Evolutionary conservation across 768 basidiomycete genomes (phyloP), one percentile per base, ranked within the genome.

Genomic region (Psilocybe sp.): DNA sequence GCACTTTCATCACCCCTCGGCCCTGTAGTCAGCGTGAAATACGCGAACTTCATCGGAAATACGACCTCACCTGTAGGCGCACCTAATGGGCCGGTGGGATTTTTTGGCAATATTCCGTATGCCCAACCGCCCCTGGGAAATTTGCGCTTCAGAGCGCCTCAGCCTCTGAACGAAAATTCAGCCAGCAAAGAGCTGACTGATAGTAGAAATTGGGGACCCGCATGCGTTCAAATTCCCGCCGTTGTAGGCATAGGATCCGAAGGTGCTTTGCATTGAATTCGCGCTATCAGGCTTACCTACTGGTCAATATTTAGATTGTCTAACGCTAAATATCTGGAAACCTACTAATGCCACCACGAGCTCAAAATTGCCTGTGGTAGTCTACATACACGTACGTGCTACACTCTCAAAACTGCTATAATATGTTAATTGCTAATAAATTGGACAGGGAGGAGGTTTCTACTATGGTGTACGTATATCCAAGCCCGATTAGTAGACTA

Each of bases 281-380:
- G 1, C 15, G 8, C 32, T 23, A 18, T 15, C 23, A 6, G 19
- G 4, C 13, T 33, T 41, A 15, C 35, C 3, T 7, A 39, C 15
- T 36, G 11, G 2, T 20, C 34, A 74, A 11, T 20, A 5, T 47
- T 15, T 80, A 61, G 81, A 83, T 52, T 84, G 80, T 57, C 64
- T 84, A 44, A 80, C 79, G 18, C 61, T 83, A 43, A 82, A 83
- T 58, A 63, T 85, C 4, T 79, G 79, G 52, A 68, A 78, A 19
- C 81, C 82, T 0, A 68, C 73, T 1, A 70, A 71, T 16, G 53
- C 63, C 11, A 46, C 41, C 6, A 9, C 50, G 5, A 49, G 50
- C 28, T 56, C 64, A 1, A 61, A 60, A 39, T 56, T 76, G 4
- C 72, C 74, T 9, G 67, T 76, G 31, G 69, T 70, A 44, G 53